Base-by-base conservation (phyloP, 257 asterid species). In the Craterostigma plantagineum region DNA sequence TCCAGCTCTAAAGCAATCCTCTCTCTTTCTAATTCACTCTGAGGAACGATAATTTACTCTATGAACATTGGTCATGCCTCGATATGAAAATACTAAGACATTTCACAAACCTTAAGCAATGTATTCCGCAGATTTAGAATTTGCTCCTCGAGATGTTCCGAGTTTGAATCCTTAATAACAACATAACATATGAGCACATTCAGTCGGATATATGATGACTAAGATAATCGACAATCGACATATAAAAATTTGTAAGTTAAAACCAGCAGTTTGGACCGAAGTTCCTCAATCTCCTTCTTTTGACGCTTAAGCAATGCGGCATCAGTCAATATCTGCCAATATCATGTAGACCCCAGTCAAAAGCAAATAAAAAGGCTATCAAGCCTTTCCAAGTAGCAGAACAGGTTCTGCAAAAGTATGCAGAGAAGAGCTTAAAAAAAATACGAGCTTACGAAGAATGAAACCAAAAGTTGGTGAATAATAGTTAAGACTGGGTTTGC, bases 231-330 rank as follows among this genome's bases (percentile, higher is more conserved):
- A n/a, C n/a, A n/a, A n/a, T 33, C 2, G 23, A 14, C 17, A 37
- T 15, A 43, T 47, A 54, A 52, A 50, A 37, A 34, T 36, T 50
- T 50, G 50, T 36, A 34, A 56, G 43, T 53, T 39, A 39, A 39
- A 37, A 79, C 98, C 92, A 73, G 91, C 52, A 87, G 67, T 65
- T 76, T 87, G 44, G 82, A 81, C 17, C 98, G 82, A 43, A 87
- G 85, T 61, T 79, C 92, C 67, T 79, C 92, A 59, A 87, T 87
- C 75, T 87, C 98, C 55, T 75, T 82, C 65, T 87, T 82, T 62
- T 87, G 98, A 45, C 98, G 95, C 63, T 87, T 87, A 36, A 87
- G 76, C 79, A 87, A 62, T 48, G 98, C 98, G 66, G 93, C 95
- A 55, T 87, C 98, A 56, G 93, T 79, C 77, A 87, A 46, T 63